Evolutionary conservation across 495 filamentous ascomycete genomes (phyloP).

Genomic region (Aspergillus biplanus): DNA sequence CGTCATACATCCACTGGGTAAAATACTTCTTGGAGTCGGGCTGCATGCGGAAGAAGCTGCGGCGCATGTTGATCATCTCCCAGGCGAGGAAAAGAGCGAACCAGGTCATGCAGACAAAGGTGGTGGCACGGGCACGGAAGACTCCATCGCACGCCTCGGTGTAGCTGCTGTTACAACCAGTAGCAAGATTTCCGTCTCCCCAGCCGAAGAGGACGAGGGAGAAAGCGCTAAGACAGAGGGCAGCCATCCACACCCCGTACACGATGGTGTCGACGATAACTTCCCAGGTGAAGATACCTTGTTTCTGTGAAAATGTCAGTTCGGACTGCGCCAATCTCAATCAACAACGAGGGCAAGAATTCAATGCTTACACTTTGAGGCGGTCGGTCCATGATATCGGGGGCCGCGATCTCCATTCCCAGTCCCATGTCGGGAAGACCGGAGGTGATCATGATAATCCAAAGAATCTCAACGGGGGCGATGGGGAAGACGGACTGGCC

Average conservation of each 20-base stretch:
- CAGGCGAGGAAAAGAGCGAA: constrained; percentile 74
- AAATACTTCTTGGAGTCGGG: constrained; percentile 54
- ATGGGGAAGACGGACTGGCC: constrained; percentile 73
- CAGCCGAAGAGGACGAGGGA: constrained; percentile 67
- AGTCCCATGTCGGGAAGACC: constrained; percentile 76
- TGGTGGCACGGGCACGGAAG: constrained; percentile 72
- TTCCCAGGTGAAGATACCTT: constrained; percentile 71
- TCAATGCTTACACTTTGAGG: constrained; percentile 57
- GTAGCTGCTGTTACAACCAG: constrained; percentile 64
- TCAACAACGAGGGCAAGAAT: constrained; percentile 3
- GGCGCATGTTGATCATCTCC: constrained; percentile 72
- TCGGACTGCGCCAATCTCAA: constrained; percentile 19
- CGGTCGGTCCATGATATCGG: constrained; percentile 68
- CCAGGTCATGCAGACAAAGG: constrained; percentile 75
- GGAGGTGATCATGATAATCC: constrained; percentile 79
- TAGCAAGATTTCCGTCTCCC: constrained; percentile 66
- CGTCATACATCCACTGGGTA: constrained; percentile 61
- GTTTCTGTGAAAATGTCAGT: constrained; percentile 50
- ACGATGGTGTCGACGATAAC: constrained; percentile 69
- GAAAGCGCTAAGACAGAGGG: constrained; percentile 68
- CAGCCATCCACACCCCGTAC: constrained; percentile 72
- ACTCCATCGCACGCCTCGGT: constrained; percentile 61
- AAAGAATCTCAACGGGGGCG: constrained; percentile 72
- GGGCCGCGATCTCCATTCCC: constrained; percentile 68
- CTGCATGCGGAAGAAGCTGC: constrained; percentile 70